Base-by-base conservation (phyloP, 305 asterid species). In the Petunia hybrid region DNA sequence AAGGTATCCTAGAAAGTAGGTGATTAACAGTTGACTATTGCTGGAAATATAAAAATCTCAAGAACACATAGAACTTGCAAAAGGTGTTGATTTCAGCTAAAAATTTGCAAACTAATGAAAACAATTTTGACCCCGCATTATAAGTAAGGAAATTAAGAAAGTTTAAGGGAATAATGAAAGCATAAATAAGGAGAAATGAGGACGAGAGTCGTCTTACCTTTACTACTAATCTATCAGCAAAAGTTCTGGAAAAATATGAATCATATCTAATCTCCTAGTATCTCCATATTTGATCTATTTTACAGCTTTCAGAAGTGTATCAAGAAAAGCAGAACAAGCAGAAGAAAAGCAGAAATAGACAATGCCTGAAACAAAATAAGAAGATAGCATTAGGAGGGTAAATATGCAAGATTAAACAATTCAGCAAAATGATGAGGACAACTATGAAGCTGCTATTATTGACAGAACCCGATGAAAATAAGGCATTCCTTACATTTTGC, bases 401-500 rank as follows among this genome's bases (percentile, higher is more conserved):
- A 42, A 68, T 41, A 7, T 35, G n/a, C 14, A 63, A 46, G 5
- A 35, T 84, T 13, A 56, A 43, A 69, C 59, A 69, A 3, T 45
- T 22, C 60, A 46, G 61, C 22, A 79, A 31, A 36, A 36, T 12
- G 39, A 1, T 9, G 45, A 6, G 35, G 35, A 78, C 75, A 48
- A 51, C 16, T 45, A 74, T 0, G 31, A 22, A 22, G 31, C 31
- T 3, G 14, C 10, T 40, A 40, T 2, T 43, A n/a, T 43, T 77
- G 16, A 7, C 5, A 14, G 8, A 4, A 22, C 38, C 41, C 8
- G 8, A 46, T 2, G 36, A 77, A 8, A 12, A 74, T 8, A 63
- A 57, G 40, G 76, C 8, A 39, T 57, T 62, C 38, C 98, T 85
- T 84, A 94, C 98, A 16, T 85, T 82, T 83, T 82, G 84, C 79